Base-by-base conservation (phyloP, 1,284 basidiomycete genomes). In the Pulveroboletus sp. region DNA sequence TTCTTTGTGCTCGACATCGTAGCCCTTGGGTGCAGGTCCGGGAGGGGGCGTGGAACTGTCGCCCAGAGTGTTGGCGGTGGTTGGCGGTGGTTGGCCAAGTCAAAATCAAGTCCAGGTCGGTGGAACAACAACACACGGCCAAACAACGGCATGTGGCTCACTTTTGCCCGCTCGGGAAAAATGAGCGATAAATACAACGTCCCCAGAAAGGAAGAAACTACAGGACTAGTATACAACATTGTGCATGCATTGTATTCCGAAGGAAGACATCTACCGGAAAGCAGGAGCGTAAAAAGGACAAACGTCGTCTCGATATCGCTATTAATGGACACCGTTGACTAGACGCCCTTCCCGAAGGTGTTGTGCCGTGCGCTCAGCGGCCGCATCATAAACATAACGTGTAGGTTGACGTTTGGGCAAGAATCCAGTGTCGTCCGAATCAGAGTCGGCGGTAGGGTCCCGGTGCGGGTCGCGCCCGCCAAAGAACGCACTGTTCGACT, bases 331-430 rank as follows among this genome's bases (percentile, higher is more conserved):
- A 11, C 76, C 74, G 25, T 74, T 77, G 4, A 77, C 74, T 26
- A 73, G 63, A 26, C 49, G 58, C 29, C 74, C 78, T 52, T 85
- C 79, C 55, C 74, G 73, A 46, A 88, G 74, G 48, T 84, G 77
- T 73, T 88, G 80, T 62, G 80, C 76, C 49, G 83, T 84, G 58
- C 87, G 81, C 71, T 92, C 91, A 18, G 88, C 89, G 2, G 85
- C 89, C 0, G 90, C 90, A 68, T 92, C 90, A 69, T 92, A 92
- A 25, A 86, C 87, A 71, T 85, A 92, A n/a, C 81, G 80, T 36
- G 82, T 77, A 4, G 81, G 79, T n/a, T 75, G 77, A 53, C 77
- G 81, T 59, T 68, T 69, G 1, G 52, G 48, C 65, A 72, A 64
- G 68, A 74, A 29, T 61, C 70, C 38, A 55, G 52, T 29, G 15